Conservation (phyloP, 805 yeast genomes). For the Candida chilensis region DNA sequence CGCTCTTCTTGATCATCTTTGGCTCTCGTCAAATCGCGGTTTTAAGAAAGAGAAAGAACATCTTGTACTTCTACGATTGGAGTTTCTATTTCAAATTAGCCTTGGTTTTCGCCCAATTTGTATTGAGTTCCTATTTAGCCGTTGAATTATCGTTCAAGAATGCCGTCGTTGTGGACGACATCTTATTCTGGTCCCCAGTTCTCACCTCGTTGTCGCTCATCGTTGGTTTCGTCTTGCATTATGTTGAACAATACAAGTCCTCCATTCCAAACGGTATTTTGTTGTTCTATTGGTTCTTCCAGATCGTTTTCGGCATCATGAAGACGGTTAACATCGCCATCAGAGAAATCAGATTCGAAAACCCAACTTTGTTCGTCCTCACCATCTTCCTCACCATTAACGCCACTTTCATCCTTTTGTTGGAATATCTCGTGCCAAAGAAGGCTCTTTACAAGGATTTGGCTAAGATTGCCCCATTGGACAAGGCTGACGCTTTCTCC, state of each 20-base stretch:
- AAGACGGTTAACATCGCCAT: constrained; percentile 31
- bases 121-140: constrained; percentile 15
- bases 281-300: constrained; percentile 68
- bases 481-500: too few relatives aligned
- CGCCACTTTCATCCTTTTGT: constrained; percentile 25
- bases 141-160: constrained; percentile 7
- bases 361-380: constrained; percentile 11
- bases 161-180: constrained; percentile 14
- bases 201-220: constrained; percentile 30
- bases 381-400: constrained; percentile 24
- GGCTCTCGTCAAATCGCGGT: constrained; percentile 26
- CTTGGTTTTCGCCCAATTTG: constrained; percentile 26
- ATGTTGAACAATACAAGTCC: constrained; percentile 62
- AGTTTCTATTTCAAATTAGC: constrained; percentile 31
- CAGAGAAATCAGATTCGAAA: constrained; percentile 21
- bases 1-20: constrained; percentile 28
- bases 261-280: constrained; percentile 59
- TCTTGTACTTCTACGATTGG: constrained; percentile 19
- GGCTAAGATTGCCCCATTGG: constrained; percentile 18
- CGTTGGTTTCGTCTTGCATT: constrained; percentile 51
- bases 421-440: constrained; percentile 32
- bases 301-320: constrained; percentile 34
- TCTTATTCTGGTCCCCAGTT: constrained; percentile 17
- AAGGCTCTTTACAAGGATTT: constrained; percentile 17
- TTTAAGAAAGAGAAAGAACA: constrained; percentile 19